Conservation (phyloP, 371 early-diverging fungal species). For the Syncephalis plumigaleata region DNA sequence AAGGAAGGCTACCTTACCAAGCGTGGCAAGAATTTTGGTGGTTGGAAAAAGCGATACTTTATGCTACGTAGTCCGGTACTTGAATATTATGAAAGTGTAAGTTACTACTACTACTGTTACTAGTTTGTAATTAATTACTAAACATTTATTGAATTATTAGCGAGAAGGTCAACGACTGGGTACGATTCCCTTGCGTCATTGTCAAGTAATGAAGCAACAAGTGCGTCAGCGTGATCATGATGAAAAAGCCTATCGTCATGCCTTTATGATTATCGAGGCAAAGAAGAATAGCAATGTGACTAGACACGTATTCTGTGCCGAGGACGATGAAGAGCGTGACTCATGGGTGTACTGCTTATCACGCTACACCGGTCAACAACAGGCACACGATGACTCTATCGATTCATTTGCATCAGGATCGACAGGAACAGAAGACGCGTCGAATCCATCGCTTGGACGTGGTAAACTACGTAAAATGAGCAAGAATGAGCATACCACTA, state of each 20-base stretch:
- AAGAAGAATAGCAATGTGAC: constrained; percentile 30
- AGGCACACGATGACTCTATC: background rate
- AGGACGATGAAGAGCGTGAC: constrained; percentile 69
- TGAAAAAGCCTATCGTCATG: constrained; percentile 42
- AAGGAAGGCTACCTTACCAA: constrained; percentile 55
- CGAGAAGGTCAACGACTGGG: constrained; percentile 36
- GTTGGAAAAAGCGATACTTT: constrained; percentile 59
- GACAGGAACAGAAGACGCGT: too few species aligned
- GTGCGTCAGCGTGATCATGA: constrained; percentile 6
- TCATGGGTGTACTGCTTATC: constrained; percentile 41
- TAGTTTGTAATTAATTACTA: background rate
- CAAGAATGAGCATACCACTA: too few species aligned
- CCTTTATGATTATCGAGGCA: constrained; percentile 58
- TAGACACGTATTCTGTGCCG: constrained; percentile 72
- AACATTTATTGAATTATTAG: constrained; percentile 10
- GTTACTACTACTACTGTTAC: too few species aligned
- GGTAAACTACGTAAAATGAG: too few species aligned
- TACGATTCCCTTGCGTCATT: constrained; percentile 23
- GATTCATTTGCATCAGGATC: too few species aligned
- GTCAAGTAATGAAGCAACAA: constrained; percentile 32
- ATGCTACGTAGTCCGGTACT: constrained; percentile 31
- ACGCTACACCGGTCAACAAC: background rate
- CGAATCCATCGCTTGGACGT: too few species aligned
- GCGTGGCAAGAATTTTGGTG: constrained; percentile 29
- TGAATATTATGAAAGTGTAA: constrained; percentile 57